These are phyloP conservation scores for Phaeosphaeriaceae sp. DNA, from an alignment of 2,329 filamentous ascomycete species.

Conservation along the genomic window DNA sequence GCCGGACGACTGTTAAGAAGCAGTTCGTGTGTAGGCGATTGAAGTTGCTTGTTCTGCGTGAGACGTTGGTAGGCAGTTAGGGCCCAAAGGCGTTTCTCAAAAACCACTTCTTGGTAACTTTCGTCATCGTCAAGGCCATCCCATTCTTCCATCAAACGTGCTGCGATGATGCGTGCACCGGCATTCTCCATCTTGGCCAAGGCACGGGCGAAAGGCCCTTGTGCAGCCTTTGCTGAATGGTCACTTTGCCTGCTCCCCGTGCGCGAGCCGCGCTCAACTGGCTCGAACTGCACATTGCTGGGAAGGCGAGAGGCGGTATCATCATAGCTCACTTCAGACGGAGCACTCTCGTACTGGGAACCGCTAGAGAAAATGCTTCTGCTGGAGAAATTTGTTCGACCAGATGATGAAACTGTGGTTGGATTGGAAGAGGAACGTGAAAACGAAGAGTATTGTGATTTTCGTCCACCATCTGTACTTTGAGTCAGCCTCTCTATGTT, in stretches of 20 bases:
- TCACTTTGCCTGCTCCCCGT: slow-evolving; percentile 29
- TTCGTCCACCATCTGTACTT: slow-evolving; percentile 7
- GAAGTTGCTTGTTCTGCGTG: slow-evolving; percentile 35
- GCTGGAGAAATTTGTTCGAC: slow-evolving; percentile 20
- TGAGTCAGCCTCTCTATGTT: slow-evolving; percentile 8
- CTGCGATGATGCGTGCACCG: slow-evolving; percentile 31
- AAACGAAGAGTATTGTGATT: slow-evolving; percentile 23
- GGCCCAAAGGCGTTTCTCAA: slow-evolving; percentile 38
- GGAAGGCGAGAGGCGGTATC: slow-evolving; percentile 12
- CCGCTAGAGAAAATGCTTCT: slow-evolving; percentile 27
- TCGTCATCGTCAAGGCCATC: slow-evolving; percentile 35
- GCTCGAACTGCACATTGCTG: slow-evolving; percentile 24
- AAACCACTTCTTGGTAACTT: slow-evolving; percentile 32
- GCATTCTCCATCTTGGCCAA: slow-evolving; percentile 35
- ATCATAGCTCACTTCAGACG: slow-evolving; percentile 21
- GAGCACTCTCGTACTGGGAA: slow-evolving; percentile 23
- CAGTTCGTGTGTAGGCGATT: slow-evolving; percentile 33
- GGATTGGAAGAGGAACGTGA: slow-evolving; percentile 26
- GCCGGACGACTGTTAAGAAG: slow-evolving; percentile 26
- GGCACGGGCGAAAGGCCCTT: slow-evolving; percentile 29
- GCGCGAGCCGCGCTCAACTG: slow-evolving; percentile 27
- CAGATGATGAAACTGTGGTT: slow-evolving; percentile 20
- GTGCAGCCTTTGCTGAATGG: slow-evolving; percentile 19
- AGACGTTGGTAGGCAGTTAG: slow-evolving; percentile 34
- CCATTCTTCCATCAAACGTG: slow-evolving; percentile 36